A percentile compares a stretch with the other conserved stretches of the same genome.
Conservation (phyloP, 1,284 basidiomycete species). For the Bjerkandera adusta region DNA sequence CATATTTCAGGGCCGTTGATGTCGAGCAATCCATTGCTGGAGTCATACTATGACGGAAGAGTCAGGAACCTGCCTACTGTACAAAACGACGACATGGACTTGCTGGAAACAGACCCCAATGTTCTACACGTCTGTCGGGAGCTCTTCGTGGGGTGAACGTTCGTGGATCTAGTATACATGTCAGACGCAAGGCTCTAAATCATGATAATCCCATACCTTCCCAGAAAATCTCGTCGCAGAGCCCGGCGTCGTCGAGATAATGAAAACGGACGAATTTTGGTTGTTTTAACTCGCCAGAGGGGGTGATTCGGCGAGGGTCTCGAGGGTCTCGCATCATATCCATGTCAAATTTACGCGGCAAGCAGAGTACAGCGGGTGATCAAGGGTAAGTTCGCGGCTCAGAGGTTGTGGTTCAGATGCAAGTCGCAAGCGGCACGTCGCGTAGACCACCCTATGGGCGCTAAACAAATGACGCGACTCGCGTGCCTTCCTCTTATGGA, state of each 20-base stretch:
- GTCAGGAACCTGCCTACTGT: no score
- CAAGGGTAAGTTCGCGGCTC: no score
- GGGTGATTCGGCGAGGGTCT: constrained; percentile 7
- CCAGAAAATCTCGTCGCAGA: constrained; percentile 15
- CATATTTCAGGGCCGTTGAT: background rate
- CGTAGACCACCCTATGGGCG: no score
- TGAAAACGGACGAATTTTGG: constrained; percentile 17
- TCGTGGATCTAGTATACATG: constrained; percentile 8
- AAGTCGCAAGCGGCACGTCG: no score
- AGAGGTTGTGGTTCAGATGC: no score
- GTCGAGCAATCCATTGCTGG: background rate
- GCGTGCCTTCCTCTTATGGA: no score
- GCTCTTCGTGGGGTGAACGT: constrained; percentile 7
- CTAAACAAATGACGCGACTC: no score
- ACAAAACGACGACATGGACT: no score
- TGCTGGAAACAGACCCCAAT: constrained; percentile 17
- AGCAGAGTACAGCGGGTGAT: no score
- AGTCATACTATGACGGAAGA: background rate
- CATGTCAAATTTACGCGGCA: no score
- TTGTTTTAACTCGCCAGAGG: constrained; percentile 5
- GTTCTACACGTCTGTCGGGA: constrained; percentile 8
- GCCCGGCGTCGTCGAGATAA: constrained; percentile 4
- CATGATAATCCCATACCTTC: constrained; percentile 7
- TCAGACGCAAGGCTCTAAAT: background rate
- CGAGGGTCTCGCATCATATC: no score